phyloP scores from a whole-genome alignment of 1,139 yeast species.

The Diutina mesorugosa region DNA sequence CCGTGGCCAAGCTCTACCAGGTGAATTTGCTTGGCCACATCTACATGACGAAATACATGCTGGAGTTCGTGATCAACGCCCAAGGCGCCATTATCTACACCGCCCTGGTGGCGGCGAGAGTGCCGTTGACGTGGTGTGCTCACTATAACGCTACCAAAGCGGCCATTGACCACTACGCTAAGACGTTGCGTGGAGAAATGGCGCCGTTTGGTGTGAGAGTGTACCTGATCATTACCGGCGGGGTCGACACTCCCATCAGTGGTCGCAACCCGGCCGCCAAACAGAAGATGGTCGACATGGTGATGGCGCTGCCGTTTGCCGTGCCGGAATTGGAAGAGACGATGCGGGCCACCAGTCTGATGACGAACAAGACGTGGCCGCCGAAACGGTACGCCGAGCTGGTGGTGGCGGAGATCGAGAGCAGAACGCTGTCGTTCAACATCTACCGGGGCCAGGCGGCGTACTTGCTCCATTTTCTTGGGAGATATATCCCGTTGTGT shows the following conservation, averaged over 20 bases:
- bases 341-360: conserved; percentile 11
- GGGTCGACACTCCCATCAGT: conserved; percentile 24
- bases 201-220: conserved; percentile 24
- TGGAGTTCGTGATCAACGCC: conserved; percentile 18
- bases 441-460: conserved; percentile 16
- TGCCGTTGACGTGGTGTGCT: conserved; percentile 23
- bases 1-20: conserved; percentile 13
- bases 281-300: conserved; percentile 2
- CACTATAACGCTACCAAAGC: conserved; percentile 23
- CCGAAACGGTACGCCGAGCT: conserved; percentile 19
- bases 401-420: conserved; percentile 13
- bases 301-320: conserved; percentile 8
- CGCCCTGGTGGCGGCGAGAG: conserved; percentile 21
- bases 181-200: conserved; percentile 13
- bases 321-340: conserved; percentile 20
- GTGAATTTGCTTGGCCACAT: conserved; percentile 28
- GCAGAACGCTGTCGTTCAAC: conserved; percentile 15
- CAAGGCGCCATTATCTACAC: conserved; percentile 26
- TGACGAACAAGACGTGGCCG: conserved; percentile 12
- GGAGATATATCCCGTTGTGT: conserved; percentile 17
- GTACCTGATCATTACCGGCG: conserved; percentile 26
- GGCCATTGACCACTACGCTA: conserved; percentile 17
- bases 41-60: conserved; percentile 20
- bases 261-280: conserved; percentile 7
- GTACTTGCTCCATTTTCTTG: conserved; percentile 12